Base-by-base conservation (phyloP, 192 early-diverging fungal genomes). In the Borealophlyctis nickersoniae region DNA sequence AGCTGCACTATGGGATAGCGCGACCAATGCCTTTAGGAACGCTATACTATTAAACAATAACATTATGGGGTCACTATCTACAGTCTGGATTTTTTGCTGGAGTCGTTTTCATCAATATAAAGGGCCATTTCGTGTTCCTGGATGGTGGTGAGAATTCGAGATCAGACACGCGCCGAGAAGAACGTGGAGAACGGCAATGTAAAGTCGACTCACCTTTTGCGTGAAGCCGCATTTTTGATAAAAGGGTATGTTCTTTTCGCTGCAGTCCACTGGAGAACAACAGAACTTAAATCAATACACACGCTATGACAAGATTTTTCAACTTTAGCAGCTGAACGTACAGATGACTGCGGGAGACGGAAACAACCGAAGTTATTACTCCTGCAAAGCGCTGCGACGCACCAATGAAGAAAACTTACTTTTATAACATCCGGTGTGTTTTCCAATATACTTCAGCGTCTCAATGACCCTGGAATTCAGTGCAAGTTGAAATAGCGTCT, bases 161-260 rank as follows among this genome's bases (percentile, higher is more conserved):
- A 34, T 36, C 16, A 28, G 28, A 35, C 22, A 33, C 27, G 27
- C 7, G 49, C 26, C 13, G 35, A 22, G 29, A 58, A 51, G 11
- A 0, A 7, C 13, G 28, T 22, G 33, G 34, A 23, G 11, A 5
- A 33, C 22, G 14, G 56, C 56, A 9, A 55, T 13, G 4, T 3
- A 35, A 11, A 32, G 11, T 49, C 9, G 33, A 62, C 56, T 3
- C 16, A 74, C 89, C 77, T 93, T 94, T 48, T 86, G 76, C 19
- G 62, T 74, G 56, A 96, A 81, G 1, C 90, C 92, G 62, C 92
- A 94, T 73, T 98, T 98, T 66, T 88, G 80, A 74, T 98, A 98
- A 65, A 98, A 98, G 14, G 86, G 71, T 27, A 92, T 87, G 73
- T 98, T 98, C 29, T 88, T 77, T 36, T 84, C 77, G 63, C 60